These are phyloP conservation scores for Kodamaea sp. DNA, from an alignment of 1,139 yeast genomes.

Conservation along the genomic window DNA sequence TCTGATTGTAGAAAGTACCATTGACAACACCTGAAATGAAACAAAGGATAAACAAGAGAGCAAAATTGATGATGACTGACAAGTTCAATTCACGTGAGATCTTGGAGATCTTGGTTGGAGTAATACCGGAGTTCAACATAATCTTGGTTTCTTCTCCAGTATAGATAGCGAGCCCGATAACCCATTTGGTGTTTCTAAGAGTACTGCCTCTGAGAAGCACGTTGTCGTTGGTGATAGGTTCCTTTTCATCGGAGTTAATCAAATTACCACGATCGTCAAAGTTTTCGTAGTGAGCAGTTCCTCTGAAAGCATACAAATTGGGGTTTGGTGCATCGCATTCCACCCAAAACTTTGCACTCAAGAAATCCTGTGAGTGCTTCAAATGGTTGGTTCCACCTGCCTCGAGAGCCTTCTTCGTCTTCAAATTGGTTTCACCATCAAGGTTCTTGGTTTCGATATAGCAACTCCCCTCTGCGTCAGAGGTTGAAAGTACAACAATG, in stretches of 20 bases:
- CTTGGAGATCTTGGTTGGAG: constrained; percentile 86
- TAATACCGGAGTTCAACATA: constrained; percentile 88
- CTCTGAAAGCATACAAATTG: constrained; percentile 81
- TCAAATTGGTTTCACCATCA: constrained; percentile 95
- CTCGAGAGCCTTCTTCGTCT: constrained; percentile 72
- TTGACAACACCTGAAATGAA: constrained; percentile 80
- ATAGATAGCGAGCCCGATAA: constrained; percentile 81
- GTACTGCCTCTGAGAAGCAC: constrained; percentile 85
- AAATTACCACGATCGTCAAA: constrained; percentile 39
- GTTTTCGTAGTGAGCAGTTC: constrained; percentile 68
- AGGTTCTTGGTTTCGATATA: constrained; percentile 91
- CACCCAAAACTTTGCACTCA: constrained; percentile 74
- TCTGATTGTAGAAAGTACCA: constrained; percentile 66
- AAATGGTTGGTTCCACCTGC: constrained; percentile 60
- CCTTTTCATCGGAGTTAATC: constrained; percentile 52
- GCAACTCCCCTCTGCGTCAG: constrained; percentile 89
- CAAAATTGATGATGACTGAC: constrained; percentile 78
- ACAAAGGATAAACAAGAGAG: constrained; percentile 73
- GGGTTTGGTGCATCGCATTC: constrained; percentile 92
- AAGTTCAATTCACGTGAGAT: constrained; percentile 82
- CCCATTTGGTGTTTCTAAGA: constrained; percentile 94
- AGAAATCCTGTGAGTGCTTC: constrained; percentile 70
- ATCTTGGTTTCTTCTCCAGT: constrained; percentile 92
- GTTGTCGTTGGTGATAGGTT: constrained; percentile 79
- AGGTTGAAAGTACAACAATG: constrained; percentile 72